Base-by-base conservation (phyloP, 1,284 basidiomycete species). In the Ganoderma lingzhi region DNA sequence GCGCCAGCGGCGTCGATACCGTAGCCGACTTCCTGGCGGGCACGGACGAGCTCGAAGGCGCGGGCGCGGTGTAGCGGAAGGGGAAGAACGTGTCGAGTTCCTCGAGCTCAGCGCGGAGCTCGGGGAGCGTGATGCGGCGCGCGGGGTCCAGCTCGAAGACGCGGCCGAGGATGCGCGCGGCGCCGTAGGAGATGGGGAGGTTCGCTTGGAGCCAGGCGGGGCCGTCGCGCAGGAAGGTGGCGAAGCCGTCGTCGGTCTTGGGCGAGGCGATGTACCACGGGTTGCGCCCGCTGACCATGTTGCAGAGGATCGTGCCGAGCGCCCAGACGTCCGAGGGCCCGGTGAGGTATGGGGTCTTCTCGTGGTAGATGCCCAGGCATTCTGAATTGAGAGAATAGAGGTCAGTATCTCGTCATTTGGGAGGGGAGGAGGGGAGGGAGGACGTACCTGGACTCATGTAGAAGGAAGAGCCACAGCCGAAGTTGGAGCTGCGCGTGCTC, bases 251-350 rank as follows among this genome's bases (percentile, higher is more conserved):
- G 80, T 98, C 96, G 53, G 81, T 79, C 42, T 85, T 82, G 3
- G 85, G 80, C 58, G 84, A 88, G 1, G 97, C 95, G 75, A 87
- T 85, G 70, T 88, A 86, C 97, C 97, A 98, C 3, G 96, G 96
- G 78, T 93, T 95, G 35, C 91, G 87, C 23, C 93, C 93, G 70
- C 93, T 93, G 44, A 95, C 90, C 81, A 99, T 87, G 81, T 97
- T 98, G 66, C 75, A 58, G 42, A 81, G 73, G 53, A 80, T 76
- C 39, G 79, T 70, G 4, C 79, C 80, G 12, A 98, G 85, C 3
- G 96, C 92, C 97, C 91, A 93, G 63, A 92, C 82, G 77, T 93
- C 91, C 74, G 90, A 90, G 53, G 82, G 80, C 19, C 78, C 78
- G 0, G 88, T 88, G 60, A 81, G 84, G 82, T 91, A 92, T 1